Conservation (phyloP, 306 rosid species). For the Cicer yamashitae region DNA sequence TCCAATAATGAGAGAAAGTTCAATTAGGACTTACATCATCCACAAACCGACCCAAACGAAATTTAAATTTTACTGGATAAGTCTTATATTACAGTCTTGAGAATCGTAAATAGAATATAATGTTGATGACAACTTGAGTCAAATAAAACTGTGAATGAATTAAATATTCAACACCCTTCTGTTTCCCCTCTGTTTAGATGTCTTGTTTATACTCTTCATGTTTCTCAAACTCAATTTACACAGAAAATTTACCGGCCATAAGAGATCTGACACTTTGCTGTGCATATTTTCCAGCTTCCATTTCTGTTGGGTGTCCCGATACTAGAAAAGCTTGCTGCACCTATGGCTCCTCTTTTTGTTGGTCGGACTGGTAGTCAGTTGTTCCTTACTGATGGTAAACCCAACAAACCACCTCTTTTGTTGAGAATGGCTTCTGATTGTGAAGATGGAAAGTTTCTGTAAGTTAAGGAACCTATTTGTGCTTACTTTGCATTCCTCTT, state of each 20-base stretch:
- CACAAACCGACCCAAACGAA: constrained; percentile 28
- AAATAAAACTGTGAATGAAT: constrained; percentile 29
- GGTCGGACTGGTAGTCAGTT: constrained; percentile 94
- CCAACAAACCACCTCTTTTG: constrained; percentile 87
- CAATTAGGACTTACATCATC: constrained; percentile 5
- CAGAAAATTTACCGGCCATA: constrained; percentile 17
- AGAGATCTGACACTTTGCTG: constrained; percentile 32
- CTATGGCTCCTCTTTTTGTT: constrained; percentile 82
- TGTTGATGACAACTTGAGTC: constrained; percentile 1
- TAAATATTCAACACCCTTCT: constrained; percentile 21
- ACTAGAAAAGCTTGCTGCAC: constrained; percentile 84
- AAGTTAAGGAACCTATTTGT: constrained; percentile 47
- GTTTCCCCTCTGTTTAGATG: background rate
- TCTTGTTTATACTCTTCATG: constrained; percentile 26
- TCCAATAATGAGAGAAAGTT: constrained; percentile 7
- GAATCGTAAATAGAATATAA: constrained; percentile 15
- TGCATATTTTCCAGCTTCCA: constrained; percentile 75
- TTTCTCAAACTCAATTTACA: constrained; percentile 38
- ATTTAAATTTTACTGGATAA: constrained; percentile 18
- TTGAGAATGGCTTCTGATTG: constrained; percentile 91
- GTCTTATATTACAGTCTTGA: constrained; percentile 9
- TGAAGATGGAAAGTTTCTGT: constrained; percentile 87
- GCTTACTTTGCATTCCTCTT: background rate
- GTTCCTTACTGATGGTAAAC: constrained; percentile 91
- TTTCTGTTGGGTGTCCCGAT: constrained; percentile 82